Evolutionary conservation across 306 rosid species (phyloP), one percentile per base, ranked within the genome.

Genomic region (Cucurbita maxima): DNA sequence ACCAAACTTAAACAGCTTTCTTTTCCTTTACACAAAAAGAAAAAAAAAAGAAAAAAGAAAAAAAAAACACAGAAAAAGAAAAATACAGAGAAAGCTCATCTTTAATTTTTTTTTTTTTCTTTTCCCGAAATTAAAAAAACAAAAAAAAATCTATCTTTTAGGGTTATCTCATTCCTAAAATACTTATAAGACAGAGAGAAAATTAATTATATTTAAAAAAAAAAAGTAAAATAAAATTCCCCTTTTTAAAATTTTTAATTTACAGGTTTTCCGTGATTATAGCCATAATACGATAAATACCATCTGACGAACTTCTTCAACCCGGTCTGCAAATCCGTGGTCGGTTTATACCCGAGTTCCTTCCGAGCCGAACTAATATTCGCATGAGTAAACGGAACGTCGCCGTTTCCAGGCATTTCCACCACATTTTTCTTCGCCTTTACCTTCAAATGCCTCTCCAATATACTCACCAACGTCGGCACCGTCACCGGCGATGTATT

Each of bases 351-450:
- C 78, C 90, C 90, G 71, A 88, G 69, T 50, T 84, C 87, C 15
- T 76, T 76, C 58, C 87, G 85, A 74, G 94, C 94, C 70, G 51
- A 81, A 55, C 89, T 88, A 0, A 84, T 83, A 43, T 88, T 88
- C 19, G 94, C 94, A 41, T 86, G 94, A 0, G 94, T 88, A 10
- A 79, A 88, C 16, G 94, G 94, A 75, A 88, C 94, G 81, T 88
- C 94, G 13, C 94, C 94, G 89, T 88, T 88, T 74, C 94, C 94
- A 0, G 94, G 94, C 94, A 88, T 88, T 3, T 88, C 94, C 53
- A 88, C 81, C 0, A 86, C 6, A 15, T 81, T 83, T 84, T 84
- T 83, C 87, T 83, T 88, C 2, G 94, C 94, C 76, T 84, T 88
- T 59, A 56, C 80, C 81, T 88, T 86, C 90, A 88, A 80, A 70